Conservation (phyloP, 163 green algal genomes). For the Chlamydomonas reinhardtii region DNA sequence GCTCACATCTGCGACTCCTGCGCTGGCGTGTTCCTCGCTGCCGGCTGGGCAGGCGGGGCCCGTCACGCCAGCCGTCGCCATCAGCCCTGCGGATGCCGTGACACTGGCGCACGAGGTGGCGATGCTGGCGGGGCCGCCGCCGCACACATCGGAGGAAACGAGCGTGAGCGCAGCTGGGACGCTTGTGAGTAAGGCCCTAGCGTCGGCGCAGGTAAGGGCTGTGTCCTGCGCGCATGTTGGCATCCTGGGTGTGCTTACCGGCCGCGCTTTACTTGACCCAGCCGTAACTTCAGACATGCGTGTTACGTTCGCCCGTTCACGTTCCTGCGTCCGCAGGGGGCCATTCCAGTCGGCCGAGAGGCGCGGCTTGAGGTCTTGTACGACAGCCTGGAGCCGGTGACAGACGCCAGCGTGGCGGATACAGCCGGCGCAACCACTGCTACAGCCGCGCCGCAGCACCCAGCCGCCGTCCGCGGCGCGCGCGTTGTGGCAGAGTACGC, state of each 20-base stretch:
- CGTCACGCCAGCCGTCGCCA: neutral
- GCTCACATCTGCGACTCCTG: neutral
- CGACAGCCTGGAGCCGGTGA: conserved; percentile 16
- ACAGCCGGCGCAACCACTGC: too few species aligned
- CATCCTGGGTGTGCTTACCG: too few species aligned
- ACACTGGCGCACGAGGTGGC: conserved; percentile 16
- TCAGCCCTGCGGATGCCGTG: conserved; percentile 27
- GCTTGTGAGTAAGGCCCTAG: neutral
- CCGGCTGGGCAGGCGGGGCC: too few species aligned
- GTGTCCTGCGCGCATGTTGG: too few species aligned
- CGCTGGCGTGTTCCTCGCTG: neutral
- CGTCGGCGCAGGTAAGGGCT: too few species aligned
- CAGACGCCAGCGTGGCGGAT: neutral
- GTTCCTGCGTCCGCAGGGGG: neutral
- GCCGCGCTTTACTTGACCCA: too few species aligned
- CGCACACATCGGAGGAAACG: neutral
- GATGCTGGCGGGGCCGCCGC: neutral
- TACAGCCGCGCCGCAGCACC: too few species aligned
- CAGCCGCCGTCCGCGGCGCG: neutral
- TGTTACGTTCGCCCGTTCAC: too few species aligned
- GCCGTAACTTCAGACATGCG: too few species aligned
- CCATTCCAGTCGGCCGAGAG: neutral
- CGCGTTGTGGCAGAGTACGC: conserved; percentile 27
- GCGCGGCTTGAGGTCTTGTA: conserved; percentile 21
- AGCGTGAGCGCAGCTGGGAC: neutral